Evolutionary conservation across 441 rosid species (phyloP).

Genomic region (Adansonia grandidieri): DNA sequence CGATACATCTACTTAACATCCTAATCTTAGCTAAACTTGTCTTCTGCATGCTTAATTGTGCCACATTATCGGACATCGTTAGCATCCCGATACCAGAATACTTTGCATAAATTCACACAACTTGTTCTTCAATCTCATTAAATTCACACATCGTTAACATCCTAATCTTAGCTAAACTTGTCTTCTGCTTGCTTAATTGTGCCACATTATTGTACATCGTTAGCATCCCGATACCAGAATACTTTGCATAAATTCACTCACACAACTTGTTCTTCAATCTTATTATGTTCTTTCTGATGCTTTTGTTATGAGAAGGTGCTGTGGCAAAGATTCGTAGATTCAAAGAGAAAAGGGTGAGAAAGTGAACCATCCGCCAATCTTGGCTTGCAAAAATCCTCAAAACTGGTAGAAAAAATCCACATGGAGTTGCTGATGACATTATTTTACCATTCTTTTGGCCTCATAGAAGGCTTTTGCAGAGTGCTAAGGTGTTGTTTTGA

Average conservation of each 20-base stretch:
- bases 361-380: background rate
- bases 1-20: background rate
- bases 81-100: background rate
- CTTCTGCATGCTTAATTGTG: background rate
- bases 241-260: background rate
- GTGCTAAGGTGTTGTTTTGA: background rate
- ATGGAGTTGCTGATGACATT: background rate
- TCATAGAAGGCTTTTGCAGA: background rate
- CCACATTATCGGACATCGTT: background rate
- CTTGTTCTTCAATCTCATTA: constrained; percentile 15
- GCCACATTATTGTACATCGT: background rate
- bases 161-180: background rate
- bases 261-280: background rate
- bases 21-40: background rate
- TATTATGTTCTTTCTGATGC: constrained; percentile 15
- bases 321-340: constrained; percentile 47
- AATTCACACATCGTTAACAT: background rate
- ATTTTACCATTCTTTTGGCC: background rate
- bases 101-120: background rate
- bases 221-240: background rate
- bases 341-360: constrained; percentile 19
- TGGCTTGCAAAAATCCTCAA: constrained; percentile 7
- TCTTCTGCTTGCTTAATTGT: background rate
- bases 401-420: constrained; percentile 6
- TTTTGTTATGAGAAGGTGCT: constrained; percentile 48